Evolutionary conservation across 1,139 yeast genomes (phyloP).

Genomic region (Kodamaea sp.): DNA sequence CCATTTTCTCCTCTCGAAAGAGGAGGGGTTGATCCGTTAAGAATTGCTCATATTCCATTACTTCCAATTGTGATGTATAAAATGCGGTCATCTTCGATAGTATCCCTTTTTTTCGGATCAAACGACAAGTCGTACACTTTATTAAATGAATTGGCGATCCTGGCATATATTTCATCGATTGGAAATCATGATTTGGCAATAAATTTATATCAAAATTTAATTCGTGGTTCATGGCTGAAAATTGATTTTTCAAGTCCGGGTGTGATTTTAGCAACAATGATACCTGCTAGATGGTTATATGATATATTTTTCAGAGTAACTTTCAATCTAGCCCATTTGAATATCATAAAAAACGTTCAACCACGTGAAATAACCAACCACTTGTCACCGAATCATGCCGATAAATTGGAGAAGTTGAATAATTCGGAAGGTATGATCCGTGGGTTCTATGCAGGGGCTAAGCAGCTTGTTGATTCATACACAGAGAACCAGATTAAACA

Average conservation of each 20-base stretch:
- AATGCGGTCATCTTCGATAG: constrained; percentile 36
- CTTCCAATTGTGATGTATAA: constrained; percentile 41
- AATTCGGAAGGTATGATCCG: constrained; percentile 9
- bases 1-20: constrained; percentile 18
- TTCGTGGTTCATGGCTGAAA: constrained; percentile 9
- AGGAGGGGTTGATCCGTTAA: constrained; percentile 39
- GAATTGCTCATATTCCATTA: constrained; percentile 38
- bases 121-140: constrained; percentile 17
- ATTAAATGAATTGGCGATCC: constrained; percentile 35
- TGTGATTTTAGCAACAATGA: constrained; percentile 32
- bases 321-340: constrained; percentile 44
- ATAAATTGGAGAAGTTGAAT: constrained; percentile 24
- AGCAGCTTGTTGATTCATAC: neutral
- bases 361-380: constrained; percentile 40
- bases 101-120: constrained; percentile 25
- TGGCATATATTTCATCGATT: constrained; percentile 37
- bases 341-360: constrained; percentile 25
- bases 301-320: constrained; percentile 38
- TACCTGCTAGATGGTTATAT: constrained; percentile 39
- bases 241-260: constrained; percentile 30
- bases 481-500: constrained; percentile 5
- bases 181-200: constrained; percentile 32
- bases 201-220: neutral
- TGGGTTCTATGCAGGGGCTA: constrained; percentile 1
- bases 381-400: constrained; percentile 23